Conservation (phyloP, 2,329 filamentous ascomycete genomes). For the Exophiala oligosperma region DNA sequence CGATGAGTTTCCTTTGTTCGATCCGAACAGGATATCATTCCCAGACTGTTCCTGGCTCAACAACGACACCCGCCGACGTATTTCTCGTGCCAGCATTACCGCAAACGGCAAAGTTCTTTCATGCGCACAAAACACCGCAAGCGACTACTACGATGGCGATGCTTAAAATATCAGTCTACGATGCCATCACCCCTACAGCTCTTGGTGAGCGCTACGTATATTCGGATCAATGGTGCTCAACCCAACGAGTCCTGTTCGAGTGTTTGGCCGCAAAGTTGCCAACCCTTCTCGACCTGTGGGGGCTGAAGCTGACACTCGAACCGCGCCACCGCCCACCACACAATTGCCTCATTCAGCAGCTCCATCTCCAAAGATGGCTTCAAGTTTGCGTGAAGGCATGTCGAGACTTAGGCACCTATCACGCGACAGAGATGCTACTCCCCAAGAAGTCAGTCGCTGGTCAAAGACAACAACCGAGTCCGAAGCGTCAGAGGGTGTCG, state of each 20-base stretch:
- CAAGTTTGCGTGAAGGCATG: conserved; percentile 14
- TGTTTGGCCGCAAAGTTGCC: conserved; percentile 14
- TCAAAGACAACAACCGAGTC: conserved; percentile 25
- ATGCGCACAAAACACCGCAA: conserved; percentile 12
- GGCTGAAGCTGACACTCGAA: neutral
- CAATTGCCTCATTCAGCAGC: neutral
- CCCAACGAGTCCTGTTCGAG: conserved; percentile 20
- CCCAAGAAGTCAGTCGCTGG: conserved; percentile 23
- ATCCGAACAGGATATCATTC: conserved; percentile 18
- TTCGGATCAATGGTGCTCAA: conserved; percentile 17
- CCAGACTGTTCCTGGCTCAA: conserved; percentile 1
- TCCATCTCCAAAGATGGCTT: conserved; percentile 1
- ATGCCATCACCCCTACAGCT: neutral
- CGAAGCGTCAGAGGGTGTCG: conserved; percentile 17
- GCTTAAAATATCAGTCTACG: conserved; percentile 15
- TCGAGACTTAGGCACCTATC: conserved; percentile 11
- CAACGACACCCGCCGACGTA: neutral
- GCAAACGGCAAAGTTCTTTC: conserved; percentile 27
- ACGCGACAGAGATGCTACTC: conserved; percentile 8
- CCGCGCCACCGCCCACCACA: neutral
- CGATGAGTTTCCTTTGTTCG: conserved; percentile 12
- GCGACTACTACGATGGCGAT: conserved; percentile 16
- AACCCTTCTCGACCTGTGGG: conserved; percentile 2
- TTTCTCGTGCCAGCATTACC: conserved; percentile 14
- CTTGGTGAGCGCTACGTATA: neutral